Conservation (phyloP, 2,329 filamentous ascomycete species). For the Calonectria multiphialidica region DNA sequence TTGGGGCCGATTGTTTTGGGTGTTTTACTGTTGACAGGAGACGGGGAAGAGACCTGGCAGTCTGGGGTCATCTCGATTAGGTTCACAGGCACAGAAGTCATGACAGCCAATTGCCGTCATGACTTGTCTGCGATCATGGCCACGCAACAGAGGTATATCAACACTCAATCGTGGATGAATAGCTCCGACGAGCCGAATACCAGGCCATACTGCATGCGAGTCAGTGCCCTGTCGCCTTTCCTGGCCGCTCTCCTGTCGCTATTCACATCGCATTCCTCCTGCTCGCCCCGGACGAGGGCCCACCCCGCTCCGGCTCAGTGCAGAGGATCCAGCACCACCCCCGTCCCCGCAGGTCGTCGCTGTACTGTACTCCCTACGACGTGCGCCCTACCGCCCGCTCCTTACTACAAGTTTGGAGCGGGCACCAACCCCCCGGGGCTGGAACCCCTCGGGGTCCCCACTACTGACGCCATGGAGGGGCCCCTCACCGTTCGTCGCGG, state of each 20-base stretch:
- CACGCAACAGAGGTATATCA: not conserved
- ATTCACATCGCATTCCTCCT: not conserved
- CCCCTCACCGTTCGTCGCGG: slow-evolving; percentile 9
- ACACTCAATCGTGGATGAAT: not conserved
- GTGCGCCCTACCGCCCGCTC: slow-evolving; percentile 4
- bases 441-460: not conserved
- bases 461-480: not conserved
- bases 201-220: not conserved
- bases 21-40: not conserved
- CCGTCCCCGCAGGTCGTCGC: not conserved
- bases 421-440: not conserved
- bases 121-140: not conserved
- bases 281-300: not conserved
- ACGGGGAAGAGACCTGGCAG: not conserved
- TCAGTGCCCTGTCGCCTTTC: not conserved
- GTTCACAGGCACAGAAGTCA: not conserved
- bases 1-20: not conserved
- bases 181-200: not conserved
- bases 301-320: not conserved
- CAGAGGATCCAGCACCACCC: not conserved
- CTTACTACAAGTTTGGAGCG: not conserved
- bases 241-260: not conserved
- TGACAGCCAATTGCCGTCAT: not conserved
- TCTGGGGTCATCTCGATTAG: not conserved
- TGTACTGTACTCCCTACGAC: not conserved